phyloP scores from a whole-genome alignment of 164 flowering plant genomes.

The Vitis vinifera region DNA sequence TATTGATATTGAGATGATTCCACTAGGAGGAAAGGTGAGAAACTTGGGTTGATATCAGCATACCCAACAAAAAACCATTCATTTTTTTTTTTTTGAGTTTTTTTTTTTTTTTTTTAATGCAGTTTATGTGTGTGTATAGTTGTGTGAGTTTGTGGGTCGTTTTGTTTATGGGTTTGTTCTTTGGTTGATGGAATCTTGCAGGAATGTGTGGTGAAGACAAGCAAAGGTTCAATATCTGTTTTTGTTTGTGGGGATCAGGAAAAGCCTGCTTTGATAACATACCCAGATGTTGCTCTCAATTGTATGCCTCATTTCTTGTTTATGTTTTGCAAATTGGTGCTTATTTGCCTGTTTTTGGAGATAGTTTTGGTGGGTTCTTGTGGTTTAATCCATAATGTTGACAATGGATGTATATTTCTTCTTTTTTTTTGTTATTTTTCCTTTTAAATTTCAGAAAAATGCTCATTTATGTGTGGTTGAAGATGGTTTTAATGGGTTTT shows the following conservation, averaged over 20 bases:
- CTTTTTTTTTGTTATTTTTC: no score
- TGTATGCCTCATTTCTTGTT: conserved; percentile 37
- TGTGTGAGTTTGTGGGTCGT: background rate
- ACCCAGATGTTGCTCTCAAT: conserved; percentile 74
- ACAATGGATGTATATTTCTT: no score
- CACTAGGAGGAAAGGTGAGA: conserved; percentile 56
- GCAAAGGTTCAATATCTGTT: conserved; percentile 61
- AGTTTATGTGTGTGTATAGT: background rate
- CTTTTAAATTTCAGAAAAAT: no score
- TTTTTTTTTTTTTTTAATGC: conserved; percentile 12
- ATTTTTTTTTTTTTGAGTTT: background rate
- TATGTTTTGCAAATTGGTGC: background rate
- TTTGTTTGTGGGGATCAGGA: conserved; percentile 67
- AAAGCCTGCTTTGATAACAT: conserved; percentile 67
- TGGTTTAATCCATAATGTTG: no score
- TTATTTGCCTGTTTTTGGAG: background rate
- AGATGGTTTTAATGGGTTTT: no score
- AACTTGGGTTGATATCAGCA: background rate
- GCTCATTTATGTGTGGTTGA: no score
- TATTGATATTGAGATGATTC: conserved; percentile 50
- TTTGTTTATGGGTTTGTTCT: background rate
- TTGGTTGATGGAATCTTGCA: conserved; percentile 18
- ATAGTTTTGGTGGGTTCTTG: background rate
- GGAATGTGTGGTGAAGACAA: conserved; percentile 60
- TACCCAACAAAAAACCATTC: background rate